A percentile compares a stretch with the other conserved stretches of the same genome.
phyloP scores from a whole-genome alignment of 805 yeast genomes.

The Maudiozyma bulderi region DNA sequence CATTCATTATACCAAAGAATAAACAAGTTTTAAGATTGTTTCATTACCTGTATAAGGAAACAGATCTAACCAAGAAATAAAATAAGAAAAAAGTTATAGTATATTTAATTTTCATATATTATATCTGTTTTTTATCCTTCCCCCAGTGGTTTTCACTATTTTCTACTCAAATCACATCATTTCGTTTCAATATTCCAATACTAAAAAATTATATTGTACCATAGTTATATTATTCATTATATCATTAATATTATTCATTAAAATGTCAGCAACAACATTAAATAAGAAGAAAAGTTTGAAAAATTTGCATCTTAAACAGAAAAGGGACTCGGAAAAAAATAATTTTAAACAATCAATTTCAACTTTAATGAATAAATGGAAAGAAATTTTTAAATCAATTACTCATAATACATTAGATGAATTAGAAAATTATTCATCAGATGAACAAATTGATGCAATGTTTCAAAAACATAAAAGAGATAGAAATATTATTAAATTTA shows the following conservation, averaged over 20 bases:
- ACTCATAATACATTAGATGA: slow-evolving; percentile 16
- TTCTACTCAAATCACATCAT: no score
- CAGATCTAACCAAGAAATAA: no score
- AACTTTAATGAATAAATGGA: slow-evolving; percentile 17
- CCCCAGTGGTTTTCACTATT: no score
- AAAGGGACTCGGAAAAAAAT: not conserved
- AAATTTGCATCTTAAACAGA: not conserved
- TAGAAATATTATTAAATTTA: not conserved
- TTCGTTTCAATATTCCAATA: not conserved
- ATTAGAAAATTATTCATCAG: slow-evolving; percentile 12
- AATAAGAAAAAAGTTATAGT: no score
- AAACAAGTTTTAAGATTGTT: no score
- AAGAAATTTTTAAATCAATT: slow-evolving; percentile 11
- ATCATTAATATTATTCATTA: not conserved
- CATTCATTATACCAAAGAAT: no score
- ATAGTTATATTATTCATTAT: not conserved
- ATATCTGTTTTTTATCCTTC: no score
- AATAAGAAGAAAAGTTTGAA: not conserved
- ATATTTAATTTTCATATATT: no score
- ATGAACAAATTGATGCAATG: slow-evolving; percentile 17
- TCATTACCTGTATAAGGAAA: no score
- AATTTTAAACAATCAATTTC: slow-evolving; percentile 6
- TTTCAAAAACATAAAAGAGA: slow-evolving; percentile 7
- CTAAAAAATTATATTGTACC: not conserved
- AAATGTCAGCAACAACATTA: not conserved